Evolutionary conservation across 805 yeast genomes (phyloP), one percentile per base, ranked within the genome.

Genomic region (Teunomyces lycoperdinae): DNA sequence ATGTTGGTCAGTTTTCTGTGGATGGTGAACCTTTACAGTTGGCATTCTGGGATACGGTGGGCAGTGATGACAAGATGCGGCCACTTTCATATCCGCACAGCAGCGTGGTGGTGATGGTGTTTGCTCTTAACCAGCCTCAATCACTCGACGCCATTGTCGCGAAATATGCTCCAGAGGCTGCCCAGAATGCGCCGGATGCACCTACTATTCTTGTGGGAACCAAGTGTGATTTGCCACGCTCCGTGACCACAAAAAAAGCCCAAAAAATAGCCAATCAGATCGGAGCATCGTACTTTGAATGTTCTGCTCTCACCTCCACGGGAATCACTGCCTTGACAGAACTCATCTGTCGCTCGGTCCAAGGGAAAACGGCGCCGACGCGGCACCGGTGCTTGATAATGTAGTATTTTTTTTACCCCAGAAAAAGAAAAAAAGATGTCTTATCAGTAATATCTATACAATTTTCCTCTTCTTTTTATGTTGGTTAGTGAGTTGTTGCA

Each of bases 11-110:
- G n/a, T 38, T 24, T 14, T 14, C 7, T 2, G 41, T 38, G 14
- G 30, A 38, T 38, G 41, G 30, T 6, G 29, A 20, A 5, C 8
- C 10, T 28, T 9, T 38, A 9, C 26, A 91, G 68, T 77, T 90
- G 70, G 96, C 96, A 6, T 77, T 90, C 57, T 90, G 97, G 97
- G 97, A 90, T 89, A 90, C 97, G 58, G 96, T 76, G 89, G 55
- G 41, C 9, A 10, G 13, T 2, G 30, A 38, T 9, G 41, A 38
- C 11, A 3, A 24, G 28, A 16, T 38, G 14, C 17, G 41, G 30
- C 17, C 41, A 11, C 14, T 38, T 9, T 85, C 92, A 10, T 90
- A 90, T 71, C 96, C 96, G 52, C 96, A 90, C 67, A 86, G 96
- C 34, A 87, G 89, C 66, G 97, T 90, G 53, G 87, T 90, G 51